Conservation (phyloP, 2,329 filamentous ascomycete species). For the Aspergillus luchuensis region DNA sequence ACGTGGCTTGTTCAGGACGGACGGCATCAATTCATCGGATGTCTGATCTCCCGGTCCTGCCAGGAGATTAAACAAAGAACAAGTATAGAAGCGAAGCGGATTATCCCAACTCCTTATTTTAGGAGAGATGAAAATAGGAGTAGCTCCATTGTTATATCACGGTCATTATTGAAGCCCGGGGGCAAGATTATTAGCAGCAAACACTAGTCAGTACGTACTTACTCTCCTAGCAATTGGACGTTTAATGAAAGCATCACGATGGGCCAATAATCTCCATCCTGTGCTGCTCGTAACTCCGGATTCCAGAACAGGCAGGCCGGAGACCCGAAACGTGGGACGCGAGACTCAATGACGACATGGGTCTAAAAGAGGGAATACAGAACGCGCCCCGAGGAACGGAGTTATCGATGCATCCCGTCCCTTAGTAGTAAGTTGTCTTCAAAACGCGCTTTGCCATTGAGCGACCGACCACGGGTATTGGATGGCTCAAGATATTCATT, state of each 20-base stretch:
- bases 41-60: constrained; percentile 3
- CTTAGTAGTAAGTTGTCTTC: background rate
- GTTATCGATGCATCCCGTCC: constrained; percentile 14
- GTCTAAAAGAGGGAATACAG: constrained; percentile 14
- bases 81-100: background rate
- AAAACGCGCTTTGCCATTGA: constrained; percentile 4
- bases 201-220: background rate
- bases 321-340: constrained; percentile 34
- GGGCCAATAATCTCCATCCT: constrained; percentile 7
- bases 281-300: constrained; percentile 19
- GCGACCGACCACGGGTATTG: background rate
- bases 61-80: constrained; percentile 6
- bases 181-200: background rate
- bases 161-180: background rate
- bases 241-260: background rate
- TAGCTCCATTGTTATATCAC: constrained; percentile 3
- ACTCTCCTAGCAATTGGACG: background rate
- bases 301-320: constrained; percentile 26
- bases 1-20: constrained; percentile 11
- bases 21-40: constrained; percentile 1
- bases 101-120: background rate
- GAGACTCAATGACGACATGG: constrained; percentile 35
- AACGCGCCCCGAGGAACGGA: constrained; percentile 7
- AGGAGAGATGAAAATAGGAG: background rate
- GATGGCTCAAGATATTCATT: background rate